Percentiles rank a stretch among this genome's conserved stretches.
phyloP scores from a whole-genome alignment of 2,329 filamentous ascomycete species.

The Colletotrichum euphorbiae region DNA sequence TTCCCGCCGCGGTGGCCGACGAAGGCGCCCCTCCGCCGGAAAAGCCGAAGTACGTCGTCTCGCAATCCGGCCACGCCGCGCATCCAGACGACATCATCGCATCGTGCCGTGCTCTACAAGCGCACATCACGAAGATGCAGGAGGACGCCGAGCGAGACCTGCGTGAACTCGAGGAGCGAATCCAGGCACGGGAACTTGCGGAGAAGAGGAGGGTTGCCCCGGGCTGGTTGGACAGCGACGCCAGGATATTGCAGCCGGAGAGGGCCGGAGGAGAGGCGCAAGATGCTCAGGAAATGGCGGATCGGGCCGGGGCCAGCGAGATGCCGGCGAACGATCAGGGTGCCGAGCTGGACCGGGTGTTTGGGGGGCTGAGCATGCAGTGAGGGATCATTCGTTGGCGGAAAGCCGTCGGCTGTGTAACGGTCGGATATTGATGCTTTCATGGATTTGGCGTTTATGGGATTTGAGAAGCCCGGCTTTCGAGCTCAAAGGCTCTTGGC shows the following conservation, averaged over 20 bases:
- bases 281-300: constrained; percentile 41
- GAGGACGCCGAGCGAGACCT: constrained; percentile 76
- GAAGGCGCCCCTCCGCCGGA: constrained; percentile 39
- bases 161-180: constrained; percentile 75
- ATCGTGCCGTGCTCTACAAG: constrained; percentile 82
- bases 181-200: constrained; percentile 74
- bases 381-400: background rate
- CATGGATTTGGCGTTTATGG: constrained; percentile 2
- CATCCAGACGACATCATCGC: constrained; percentile 88
- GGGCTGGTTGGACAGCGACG: constrained; percentile 83
- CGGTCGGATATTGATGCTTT: background rate
- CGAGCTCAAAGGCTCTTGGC: background rate
- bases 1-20: constrained; percentile 54
- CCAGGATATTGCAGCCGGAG: constrained; percentile 76
- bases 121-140: constrained; percentile 77
- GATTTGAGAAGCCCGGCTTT: background rate
- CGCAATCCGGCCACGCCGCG: constrained; percentile 81
- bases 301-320: constrained; percentile 46
- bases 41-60: constrained; percentile 80
- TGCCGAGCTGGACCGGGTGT: constrained; percentile 68
- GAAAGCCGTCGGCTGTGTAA: too few species aligned
- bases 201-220: constrained; percentile 85
- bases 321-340: constrained; percentile 61
- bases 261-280: constrained; percentile 47
- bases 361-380: constrained; percentile 59